Base-by-base conservation (phyloP, 495 filamentous ascomycete genomes). In the Tuber indicum region DNA sequence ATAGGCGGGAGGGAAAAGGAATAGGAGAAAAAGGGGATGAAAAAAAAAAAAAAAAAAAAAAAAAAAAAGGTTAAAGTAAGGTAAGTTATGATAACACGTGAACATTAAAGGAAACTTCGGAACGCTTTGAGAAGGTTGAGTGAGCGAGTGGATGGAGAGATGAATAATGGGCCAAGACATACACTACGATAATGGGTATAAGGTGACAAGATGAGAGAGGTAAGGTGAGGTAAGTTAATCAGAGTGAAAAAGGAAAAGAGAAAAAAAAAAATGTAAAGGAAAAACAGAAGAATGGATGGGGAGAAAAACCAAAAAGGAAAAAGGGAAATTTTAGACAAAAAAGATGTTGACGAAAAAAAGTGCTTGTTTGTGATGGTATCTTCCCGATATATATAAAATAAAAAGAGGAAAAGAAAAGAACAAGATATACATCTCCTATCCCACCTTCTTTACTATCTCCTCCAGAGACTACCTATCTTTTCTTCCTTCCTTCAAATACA, bases 331-430 rank as follows among this genome's bases (percentile, higher is more conserved):
- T 47, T 43, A 52, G n/a, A 76, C 71, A 19, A 72, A 58, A 47
- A 75, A 66, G 23, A 75, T 58, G 43, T 45, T 41, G 49, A 52
- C 74, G 32, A 32, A 75, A 58, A 52, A 71, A 75, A 42, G 36
- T 71, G 44, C 39, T 21, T 70, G n/a, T 62, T 14, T 62, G 58
- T 36, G 58, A 66, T 52, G 47, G 17, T 66, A 66, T 66, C 58
- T 66, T 66, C 58, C 26, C 4, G 49, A 71, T 71, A 36, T 69
- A 70, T 36, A 75, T 23, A 39, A 49, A 32, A 32, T 32, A 32
- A 32, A 32, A 69, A 32, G 43, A 72, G 42, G 39, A 75, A 62
- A 74, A 69, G 45, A 47, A 26, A 46, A 32, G 32, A 32, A 39
- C 46, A 41, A 39, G 49, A 71, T 41, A 42, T 32, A 75, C 45